Evolutionary conservation across 2,329 filamentous ascomycete genomes (phyloP).

Genomic region (Aureobasidium sp.): DNA sequence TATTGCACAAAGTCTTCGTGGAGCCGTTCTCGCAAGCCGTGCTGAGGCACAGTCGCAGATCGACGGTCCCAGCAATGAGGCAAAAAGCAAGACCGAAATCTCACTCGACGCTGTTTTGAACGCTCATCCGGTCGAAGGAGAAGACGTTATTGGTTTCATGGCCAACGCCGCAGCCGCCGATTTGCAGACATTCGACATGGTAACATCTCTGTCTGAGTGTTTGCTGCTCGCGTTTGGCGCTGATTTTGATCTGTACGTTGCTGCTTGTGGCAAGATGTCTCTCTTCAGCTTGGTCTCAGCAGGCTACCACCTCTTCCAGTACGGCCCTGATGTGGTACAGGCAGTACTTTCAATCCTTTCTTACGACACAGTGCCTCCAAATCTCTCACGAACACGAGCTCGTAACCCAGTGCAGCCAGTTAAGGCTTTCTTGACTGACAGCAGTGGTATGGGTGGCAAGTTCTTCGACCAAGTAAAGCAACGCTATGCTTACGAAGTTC

Average conservation of each 20-base stretch:
- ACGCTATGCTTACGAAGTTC: conserved; percentile 78
- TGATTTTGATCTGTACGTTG: conserved; percentile 45
- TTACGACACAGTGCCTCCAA: conserved; percentile 16
- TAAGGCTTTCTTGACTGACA: conserved; percentile 12
- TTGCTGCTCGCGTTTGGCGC: conserved; percentile 41
- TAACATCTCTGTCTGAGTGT: conserved; percentile 37
- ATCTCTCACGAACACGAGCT: conserved; percentile 2
- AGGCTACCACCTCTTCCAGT: conserved; percentile 59
- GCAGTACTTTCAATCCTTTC: conserved; percentile 56
- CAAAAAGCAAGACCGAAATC: conserved; percentile 4
- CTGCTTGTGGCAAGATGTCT: conserved; percentile 53
- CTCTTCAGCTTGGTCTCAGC: conserved; percentile 65
- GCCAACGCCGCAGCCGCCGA: conserved; percentile 39
- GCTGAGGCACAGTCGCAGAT: conserved; percentile 37
- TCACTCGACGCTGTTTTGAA: conserved; percentile 35
- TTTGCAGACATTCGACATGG: conserved; percentile 41
- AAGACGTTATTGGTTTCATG: conserved; percentile 40
- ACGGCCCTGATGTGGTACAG: conserved; percentile 62
- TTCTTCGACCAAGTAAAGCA: conserved; percentile 61
- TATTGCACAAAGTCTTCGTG: conserved; percentile 60
- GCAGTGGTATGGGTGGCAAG: conserved; percentile 1
- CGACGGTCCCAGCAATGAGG: background rate
- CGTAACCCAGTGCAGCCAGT: conserved; percentile 13
- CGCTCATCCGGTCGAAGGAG: conserved; percentile 29
- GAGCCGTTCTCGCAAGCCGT: conserved; percentile 47